phyloP scores from a whole-genome alignment of 257 asterid genomes.

The Solanum corneliomulleri region DNA sequence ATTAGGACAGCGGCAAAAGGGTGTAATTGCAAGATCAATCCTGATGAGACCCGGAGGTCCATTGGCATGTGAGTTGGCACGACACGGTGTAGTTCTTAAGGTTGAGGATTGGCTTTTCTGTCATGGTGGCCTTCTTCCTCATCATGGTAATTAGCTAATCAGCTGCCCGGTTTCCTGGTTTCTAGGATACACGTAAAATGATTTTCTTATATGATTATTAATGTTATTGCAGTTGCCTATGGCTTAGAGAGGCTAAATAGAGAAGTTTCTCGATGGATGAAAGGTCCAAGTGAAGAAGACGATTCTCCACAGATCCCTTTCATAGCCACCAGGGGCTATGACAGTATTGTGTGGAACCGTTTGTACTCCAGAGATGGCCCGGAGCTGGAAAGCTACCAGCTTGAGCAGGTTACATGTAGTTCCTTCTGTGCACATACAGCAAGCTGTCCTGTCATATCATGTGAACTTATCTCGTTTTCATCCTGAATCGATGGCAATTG shows the following conservation, averaged over 20 bases:
- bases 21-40: conserved; percentile 79
- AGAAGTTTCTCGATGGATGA: conserved; percentile 92
- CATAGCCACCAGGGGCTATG: conserved; percentile 84
- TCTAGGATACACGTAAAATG: neutral
- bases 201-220: neutral
- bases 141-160: conserved; percentile 50
- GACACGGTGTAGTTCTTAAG: conserved; percentile 69
- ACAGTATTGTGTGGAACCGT: conserved; percentile 98
- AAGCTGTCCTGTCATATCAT: neutral
- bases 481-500: neutral
- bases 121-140: conserved; percentile 98
- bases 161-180: neutral
- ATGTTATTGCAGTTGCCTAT: conserved; percentile 52
- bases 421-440: neutral
- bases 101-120: conserved; percentile 94
- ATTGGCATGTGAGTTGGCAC: conserved; percentile 76
- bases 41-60: conserved; percentile 92
- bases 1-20: conserved; percentile 98
- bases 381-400: conserved; percentile 56
- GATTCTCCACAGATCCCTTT: conserved; percentile 49
- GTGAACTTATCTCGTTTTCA: neutral
- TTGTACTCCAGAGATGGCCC: conserved; percentile 64
- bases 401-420: conserved; percentile 36
- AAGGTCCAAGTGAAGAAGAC: conserved; percentile 40
- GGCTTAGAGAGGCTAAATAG: conserved; percentile 75